These are phyloP conservation scores for Penium margaritaceum DNA, from an alignment of 139 green algal species.

Conservation along the genomic window DNA sequence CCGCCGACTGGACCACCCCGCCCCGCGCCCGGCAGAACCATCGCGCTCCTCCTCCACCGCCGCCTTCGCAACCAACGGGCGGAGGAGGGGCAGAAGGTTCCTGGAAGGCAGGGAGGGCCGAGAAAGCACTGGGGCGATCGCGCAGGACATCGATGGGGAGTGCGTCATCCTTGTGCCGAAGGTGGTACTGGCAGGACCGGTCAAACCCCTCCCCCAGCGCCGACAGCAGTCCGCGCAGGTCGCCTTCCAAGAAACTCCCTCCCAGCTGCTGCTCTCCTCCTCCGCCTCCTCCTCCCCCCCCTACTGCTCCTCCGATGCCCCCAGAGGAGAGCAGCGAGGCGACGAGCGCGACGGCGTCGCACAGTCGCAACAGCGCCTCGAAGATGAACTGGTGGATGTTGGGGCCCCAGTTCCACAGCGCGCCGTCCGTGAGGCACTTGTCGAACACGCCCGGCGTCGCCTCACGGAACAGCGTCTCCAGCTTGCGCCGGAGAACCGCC, in stretches of 20 bases:
- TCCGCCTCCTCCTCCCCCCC: neutral
- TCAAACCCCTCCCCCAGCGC: slow-evolving; percentile 28
- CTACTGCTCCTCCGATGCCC: too few species aligned
- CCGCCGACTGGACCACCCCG: neutral
- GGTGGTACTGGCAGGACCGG: slow-evolving; percentile 30
- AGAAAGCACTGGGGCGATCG: neutral
- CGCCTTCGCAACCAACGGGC: neutral
- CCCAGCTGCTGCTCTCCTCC: slow-evolving; percentile 4
- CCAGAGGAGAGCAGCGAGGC: too few species aligned
- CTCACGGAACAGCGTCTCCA: slow-evolving; percentile 44
- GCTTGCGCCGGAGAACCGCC: neutral
- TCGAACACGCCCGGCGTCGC: slow-evolving; percentile 35
- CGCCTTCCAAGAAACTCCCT: slow-evolving; percentile 28
- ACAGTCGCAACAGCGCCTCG: neutral
- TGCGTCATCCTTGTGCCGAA: slow-evolving; percentile 32
- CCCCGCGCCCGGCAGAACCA: neutral
- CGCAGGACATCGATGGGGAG: neutral
- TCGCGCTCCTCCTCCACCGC: neutral
- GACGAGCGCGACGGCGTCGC: too few species aligned
- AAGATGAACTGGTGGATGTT: slow-evolving; percentile 47
- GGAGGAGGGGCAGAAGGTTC: neutral
- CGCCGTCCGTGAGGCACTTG: slow-evolving; percentile 49
- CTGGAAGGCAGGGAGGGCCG: neutral
- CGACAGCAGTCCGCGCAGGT: slow-evolving; percentile 2
- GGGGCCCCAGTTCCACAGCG: slow-evolving; percentile 34